A percentile compares a stretch with the other conserved stretches of the same genome.
Conservation (phyloP, 164 flowering plant species). For the Sextonia rubra region DNA sequence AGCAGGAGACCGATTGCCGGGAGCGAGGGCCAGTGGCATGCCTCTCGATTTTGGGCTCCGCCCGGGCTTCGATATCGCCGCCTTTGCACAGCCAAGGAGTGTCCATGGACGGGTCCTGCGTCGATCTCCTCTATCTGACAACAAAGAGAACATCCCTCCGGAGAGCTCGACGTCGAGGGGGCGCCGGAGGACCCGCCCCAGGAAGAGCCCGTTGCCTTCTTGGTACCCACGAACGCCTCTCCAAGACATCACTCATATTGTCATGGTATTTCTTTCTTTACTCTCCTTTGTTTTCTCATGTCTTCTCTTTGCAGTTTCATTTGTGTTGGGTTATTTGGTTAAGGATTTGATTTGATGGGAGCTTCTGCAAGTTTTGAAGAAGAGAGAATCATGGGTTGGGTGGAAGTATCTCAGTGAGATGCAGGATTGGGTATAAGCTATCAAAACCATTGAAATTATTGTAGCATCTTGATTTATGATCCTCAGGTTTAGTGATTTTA, state of each 20-base stretch:
- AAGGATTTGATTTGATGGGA: neutral
- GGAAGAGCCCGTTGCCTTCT: conserved; percentile 42
- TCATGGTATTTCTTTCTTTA: conserved; percentile 31
- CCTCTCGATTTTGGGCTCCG: conserved; percentile 3
- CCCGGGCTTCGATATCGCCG: neutral
- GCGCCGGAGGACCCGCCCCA: conserved; percentile 20
- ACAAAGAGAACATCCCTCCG: conserved; percentile 28
- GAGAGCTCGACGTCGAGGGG: conserved; percentile 14
- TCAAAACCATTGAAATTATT: too few relatives aligned
- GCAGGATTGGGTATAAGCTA: too few relatives aligned
- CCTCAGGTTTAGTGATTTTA: too few relatives aligned
- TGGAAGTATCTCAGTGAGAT: too few relatives aligned
- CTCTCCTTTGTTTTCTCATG: neutral
- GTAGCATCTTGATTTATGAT: too few relatives aligned
- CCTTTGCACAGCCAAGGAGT: neutral
- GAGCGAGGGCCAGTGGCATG: neutral
- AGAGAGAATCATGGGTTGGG: too few relatives aligned
- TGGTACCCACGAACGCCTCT: conserved; percentile 78
- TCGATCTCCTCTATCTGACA: conserved; percentile 8
- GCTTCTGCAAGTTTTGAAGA: too few relatives aligned
- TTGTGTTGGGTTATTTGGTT: neutral
- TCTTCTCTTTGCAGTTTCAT: neutral
- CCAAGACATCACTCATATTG: conserved; percentile 52
- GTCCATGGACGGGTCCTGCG: conserved; percentile 8
- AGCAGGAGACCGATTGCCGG: conserved; percentile 4